Evolutionary conservation across 192 early-diverging fungal genomes (phyloP), one percentile per base, ranked within the genome.

Genomic region (Thoreauomyces humboldtii): DNA sequence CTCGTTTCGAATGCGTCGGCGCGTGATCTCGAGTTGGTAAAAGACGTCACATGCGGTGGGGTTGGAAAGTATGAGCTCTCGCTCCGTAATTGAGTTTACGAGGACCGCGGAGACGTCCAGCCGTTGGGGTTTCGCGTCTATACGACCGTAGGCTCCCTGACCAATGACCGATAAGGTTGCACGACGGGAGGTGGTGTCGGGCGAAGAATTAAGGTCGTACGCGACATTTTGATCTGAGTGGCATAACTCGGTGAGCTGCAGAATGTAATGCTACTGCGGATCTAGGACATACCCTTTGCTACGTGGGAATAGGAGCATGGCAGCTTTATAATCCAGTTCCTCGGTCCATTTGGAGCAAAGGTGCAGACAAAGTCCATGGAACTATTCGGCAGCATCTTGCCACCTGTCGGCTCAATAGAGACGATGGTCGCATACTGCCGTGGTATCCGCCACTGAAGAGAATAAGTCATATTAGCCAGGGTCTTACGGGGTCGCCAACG

Each of bases 221-320:
- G 2, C n/a, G 9, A 29, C 31, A 14, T 21, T 21, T 50, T 35
- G 45, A 9, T 32, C n/a, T 69, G 12, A 7, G 38, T n/a, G 42
- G n/a, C n/a, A n/a, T n/a, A n/a, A n/a, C n/a, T n/a, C n/a, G n/a
- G n/a, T n/a, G n/a, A n/a, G n/a, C n/a, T n/a, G n/a, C n/a, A n/a
- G n/a, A n/a, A n/a, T n/a, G n/a, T n/a, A n/a, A n/a, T n/a, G n/a
- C n/a, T n/a, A n/a, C n/a, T n/a, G n/a, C n/a, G n/a, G n/a, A n/a
- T n/a, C n/a, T n/a, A n/a, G n/a, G n/a, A 34, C 43, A 24, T 53
- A 69, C 61, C 45, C 44, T 64, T 22, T 27, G 27, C 21, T 36
- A 77, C 76, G 57, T 74, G 72, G 25, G 33, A 70, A 70, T 77
- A 82, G 50, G 71, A 81, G 59, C 81, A 83, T 7, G 81, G 81